A percentile compares a stretch with the other conserved stretches of the same genome.
Conservation (phyloP, 164 flowering plant genomes). For the Cinnamomum micranthum region DNA sequence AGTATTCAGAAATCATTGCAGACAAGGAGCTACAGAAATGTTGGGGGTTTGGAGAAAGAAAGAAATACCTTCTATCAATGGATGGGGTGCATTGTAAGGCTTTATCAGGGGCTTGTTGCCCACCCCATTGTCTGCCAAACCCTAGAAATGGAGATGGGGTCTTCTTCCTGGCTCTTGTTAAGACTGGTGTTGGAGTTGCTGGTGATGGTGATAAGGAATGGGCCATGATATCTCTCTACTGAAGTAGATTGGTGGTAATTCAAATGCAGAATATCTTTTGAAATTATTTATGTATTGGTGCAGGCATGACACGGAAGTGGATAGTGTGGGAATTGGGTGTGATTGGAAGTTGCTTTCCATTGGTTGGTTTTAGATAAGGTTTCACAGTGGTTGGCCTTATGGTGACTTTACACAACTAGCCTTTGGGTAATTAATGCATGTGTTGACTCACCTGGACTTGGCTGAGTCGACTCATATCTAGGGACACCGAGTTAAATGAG, state of each 20-base stretch:
- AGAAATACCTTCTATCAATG: slow-evolving; percentile 15
- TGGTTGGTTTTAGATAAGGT: slow-evolving; percentile 29
- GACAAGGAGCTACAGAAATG: not conserved
- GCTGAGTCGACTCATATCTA: no score
- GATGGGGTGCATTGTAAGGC: not conserved
- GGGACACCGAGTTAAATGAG: no score
- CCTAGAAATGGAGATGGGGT: slow-evolving; percentile 5
- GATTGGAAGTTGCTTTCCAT: slow-evolving; percentile 7
- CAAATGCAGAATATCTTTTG: not conserved
- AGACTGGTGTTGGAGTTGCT: slow-evolving; percentile 3
- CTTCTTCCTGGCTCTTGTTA: slow-evolving; percentile 3
- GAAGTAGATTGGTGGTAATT: not conserved
- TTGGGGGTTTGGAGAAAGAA: not conserved
- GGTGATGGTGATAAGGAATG: slow-evolving; percentile 21
- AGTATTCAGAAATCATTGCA: not conserved
- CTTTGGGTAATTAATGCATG: no score
- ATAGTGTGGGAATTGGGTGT: slow-evolving; percentile 8
- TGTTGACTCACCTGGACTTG: no score
- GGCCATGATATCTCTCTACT: slow-evolving; percentile 8
- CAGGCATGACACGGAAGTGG: not conserved
- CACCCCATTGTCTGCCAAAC: not conserved
- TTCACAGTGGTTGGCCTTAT: not conserved
- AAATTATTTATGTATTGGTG: not conserved
- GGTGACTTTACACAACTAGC: no score
- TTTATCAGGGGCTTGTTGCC: not conserved